A percentile compares a stretch with the other conserved stretches of the same genome.
Evolutionary conservation across 2,329 filamentous ascomycete genomes (phyloP).

Genomic region (Stachybotrys chlorohalonatus): DNA sequence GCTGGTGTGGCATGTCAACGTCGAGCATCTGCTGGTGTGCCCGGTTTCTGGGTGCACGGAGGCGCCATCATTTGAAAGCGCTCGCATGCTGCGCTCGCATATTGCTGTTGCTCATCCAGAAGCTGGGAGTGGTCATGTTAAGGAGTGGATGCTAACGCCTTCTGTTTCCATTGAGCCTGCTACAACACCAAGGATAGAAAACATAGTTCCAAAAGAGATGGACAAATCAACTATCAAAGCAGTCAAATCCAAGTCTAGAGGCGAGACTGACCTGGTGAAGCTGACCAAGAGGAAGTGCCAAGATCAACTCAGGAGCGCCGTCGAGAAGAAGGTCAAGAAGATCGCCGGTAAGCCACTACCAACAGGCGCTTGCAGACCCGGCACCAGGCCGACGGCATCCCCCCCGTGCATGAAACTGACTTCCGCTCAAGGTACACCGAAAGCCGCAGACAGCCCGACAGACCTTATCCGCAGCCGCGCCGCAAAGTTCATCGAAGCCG

Average conservation of each 20-base stretch:
- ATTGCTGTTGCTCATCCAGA: slow-evolving; percentile 25
- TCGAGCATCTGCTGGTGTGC: slow-evolving; percentile 32
- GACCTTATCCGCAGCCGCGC: slow-evolving; percentile 15
- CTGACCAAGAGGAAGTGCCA: slow-evolving; percentile 25
- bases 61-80: slow-evolving; percentile 20
- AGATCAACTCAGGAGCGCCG: slow-evolving; percentile 21
- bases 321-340: slow-evolving; percentile 24
- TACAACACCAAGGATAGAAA: background rate
- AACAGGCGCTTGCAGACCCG: background rate
- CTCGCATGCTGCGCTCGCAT: slow-evolving; percentile 26
- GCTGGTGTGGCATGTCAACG: slow-evolving; percentile 33
- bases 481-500: slow-evolving; percentile 20
- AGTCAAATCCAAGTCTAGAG: slow-evolving; percentile 2
- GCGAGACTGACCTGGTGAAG: slow-evolving; percentile 13
- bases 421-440: slow-evolving; percentile 12
- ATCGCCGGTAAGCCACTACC: slow-evolving; percentile 12
- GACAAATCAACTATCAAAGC: background rate
- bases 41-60: slow-evolving; percentile 29
- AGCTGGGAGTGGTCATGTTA: slow-evolving; percentile 6
- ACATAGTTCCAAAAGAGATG: background rate
- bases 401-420: background rate
- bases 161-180: background rate
- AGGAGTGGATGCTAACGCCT: slow-evolving; percentile 18
- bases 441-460: slow-evolving; percentile 21
- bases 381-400: background rate